Evolutionary conservation across 1,284 basidiomycete species (phyloP), one percentile per base, ranked within the genome.

Genomic region (Thelephora terrestris): DNA sequence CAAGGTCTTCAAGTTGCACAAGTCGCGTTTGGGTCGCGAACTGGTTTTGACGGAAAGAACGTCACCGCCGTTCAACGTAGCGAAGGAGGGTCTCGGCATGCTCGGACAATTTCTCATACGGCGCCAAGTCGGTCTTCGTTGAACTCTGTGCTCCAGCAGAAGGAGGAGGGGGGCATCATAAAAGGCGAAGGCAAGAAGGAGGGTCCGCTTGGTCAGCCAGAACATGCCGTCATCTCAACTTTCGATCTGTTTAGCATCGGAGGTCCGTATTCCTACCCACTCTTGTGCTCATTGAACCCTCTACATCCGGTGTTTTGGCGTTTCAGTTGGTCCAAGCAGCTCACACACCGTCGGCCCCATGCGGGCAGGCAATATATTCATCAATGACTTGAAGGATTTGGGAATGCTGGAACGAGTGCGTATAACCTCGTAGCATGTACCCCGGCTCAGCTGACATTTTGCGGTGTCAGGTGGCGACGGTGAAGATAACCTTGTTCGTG

Each of bases 201-300:
- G 29, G 57, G 52, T 12, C 46, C 53, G 9, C 57, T 57, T 20
- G 60, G 55, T 36, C 60, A 63, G 47, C 71, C 78, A n/a, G 85
- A 92, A 50, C 92, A 96, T 70, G 93, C 92, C 1, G 93, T 96
- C 53, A 94, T 97, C 47, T 89, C 85, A 0, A 82, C 91, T 0
- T 94, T 93, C 57, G 94, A 97, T 66, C 70, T 98, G 43, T 97
- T 97, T 70, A 91, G 87, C 52, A 89, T 97, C 53, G 94, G 94
- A 47, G 86, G 85, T 81, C 59, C 57, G 70, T 57, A 10, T 37
- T 7, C 27, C 32, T n/a, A 18, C n/a, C 32, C n/a, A 23, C 17
- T 20, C 2, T 21, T 29, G 14, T 20, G 43, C 7, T 12, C 20
- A 6, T 37, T 45, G 20, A 12, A 32, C 42, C 34, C 55, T 50